A percentile compares a stretch with the other conserved stretches of the same genome.
phyloP scores from a whole-genome alignment of 2,329 filamentous ascomycete species.

The Fusarium nanum region DNA sequence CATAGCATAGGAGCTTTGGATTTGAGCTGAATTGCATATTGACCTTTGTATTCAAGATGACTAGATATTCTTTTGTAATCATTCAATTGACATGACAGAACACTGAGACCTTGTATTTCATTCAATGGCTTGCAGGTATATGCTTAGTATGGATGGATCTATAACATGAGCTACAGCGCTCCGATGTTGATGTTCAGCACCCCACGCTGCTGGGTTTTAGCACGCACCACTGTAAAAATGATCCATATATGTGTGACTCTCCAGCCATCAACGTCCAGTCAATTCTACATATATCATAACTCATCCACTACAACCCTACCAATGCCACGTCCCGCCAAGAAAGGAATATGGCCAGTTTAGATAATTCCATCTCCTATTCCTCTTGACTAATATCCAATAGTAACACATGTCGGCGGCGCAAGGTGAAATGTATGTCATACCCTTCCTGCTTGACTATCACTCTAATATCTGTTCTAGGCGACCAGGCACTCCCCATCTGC shows the following conservation, averaged over 20 bases:
- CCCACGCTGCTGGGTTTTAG: background rate
- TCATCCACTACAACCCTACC: background rate
- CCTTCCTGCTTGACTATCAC: background rate
- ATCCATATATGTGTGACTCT: background rate
- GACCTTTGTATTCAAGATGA: background rate
- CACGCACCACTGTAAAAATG: background rate
- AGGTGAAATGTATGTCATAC: slow-evolving; percentile 49
- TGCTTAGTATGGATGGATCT: background rate
- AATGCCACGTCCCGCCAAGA: slow-evolving; percentile 43
- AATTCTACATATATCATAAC: background rate
- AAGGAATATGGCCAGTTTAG: slow-evolving; percentile 34
- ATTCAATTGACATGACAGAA: background rate
- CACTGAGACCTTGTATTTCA: background rate
- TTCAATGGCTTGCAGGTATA: background rate
- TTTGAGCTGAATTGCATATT: background rate
- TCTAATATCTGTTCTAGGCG: slow-evolving; percentile 44
- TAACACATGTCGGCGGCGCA: slow-evolving; percentile 54
- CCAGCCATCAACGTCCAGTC: background rate
- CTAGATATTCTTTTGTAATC: slow-evolving; percentile 1
- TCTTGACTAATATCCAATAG: slow-evolving; percentile 28
- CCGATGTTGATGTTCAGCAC: background rate
- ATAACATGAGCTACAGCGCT: background rate
- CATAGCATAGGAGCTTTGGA: background rate
- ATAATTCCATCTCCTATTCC: fast-evolving
- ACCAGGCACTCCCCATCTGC: slow-evolving; percentile 50